These are phyloP conservation scores for Scheffersomyces titani DNA, from an alignment of 1,139 yeast genomes.

Conservation along the genomic window DNA sequence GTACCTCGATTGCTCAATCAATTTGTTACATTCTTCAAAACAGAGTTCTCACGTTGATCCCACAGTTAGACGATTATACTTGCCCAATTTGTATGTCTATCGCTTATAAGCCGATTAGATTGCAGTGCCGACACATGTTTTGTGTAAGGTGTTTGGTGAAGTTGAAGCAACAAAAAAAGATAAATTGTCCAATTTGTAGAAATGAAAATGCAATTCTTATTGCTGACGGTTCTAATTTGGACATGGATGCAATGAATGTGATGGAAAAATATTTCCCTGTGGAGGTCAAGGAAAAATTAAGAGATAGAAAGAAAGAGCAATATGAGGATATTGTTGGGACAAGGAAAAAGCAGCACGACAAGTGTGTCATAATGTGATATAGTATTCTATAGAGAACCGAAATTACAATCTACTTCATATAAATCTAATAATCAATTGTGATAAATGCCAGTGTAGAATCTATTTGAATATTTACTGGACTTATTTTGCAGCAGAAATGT, in stretches of 20 bases:
- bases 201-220: slow-evolving; percentile 47
- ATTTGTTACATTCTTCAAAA: slow-evolving; percentile 58
- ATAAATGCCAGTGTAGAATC: background rate
- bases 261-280: slow-evolving; percentile 64
- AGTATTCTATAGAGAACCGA: background rate
- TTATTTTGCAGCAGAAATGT: no score
- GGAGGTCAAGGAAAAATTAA: slow-evolving; percentile 63
- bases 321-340: slow-evolving; percentile 30
- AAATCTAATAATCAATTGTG: background rate
- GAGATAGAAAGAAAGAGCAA: slow-evolving; percentile 59
- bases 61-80: slow-evolving; percentile 72
- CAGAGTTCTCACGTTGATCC: slow-evolving; percentile 56
- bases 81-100: slow-evolving; percentile 73
- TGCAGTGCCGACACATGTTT: slow-evolving; percentile 65
- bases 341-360: slow-evolving; percentile 15
- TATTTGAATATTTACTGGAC: no score
- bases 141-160: slow-evolving; percentile 73
- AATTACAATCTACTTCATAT: background rate
- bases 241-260: slow-evolving; percentile 50
- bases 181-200: slow-evolving; percentile 71
- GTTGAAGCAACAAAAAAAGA: slow-evolving; percentile 56
- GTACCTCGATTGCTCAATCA: slow-evolving; percentile 54
- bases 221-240: slow-evolving; percentile 65
- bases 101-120: slow-evolving; percentile 69
- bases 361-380: slow-evolving; percentile 24